Base-by-base conservation (phyloP, 2,329 filamentous ascomycete genomes). In the Pseudogymnoascus sp. region DNA sequence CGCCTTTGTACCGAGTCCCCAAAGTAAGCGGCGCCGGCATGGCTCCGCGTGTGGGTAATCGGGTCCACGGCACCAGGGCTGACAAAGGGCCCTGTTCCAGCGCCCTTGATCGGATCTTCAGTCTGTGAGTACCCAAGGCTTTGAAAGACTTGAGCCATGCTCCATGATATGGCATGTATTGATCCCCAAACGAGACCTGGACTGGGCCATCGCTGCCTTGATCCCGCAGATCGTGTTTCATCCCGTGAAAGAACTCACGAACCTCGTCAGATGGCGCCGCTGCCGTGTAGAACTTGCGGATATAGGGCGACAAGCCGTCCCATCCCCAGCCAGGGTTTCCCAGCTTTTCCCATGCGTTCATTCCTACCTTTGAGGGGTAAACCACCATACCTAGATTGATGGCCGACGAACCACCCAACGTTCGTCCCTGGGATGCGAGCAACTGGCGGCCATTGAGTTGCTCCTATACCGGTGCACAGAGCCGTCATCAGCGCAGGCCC, bases 301-400 rank as follows among this genome's bases (percentile, higher is more conserved):
- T 72, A 61, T 79, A 78, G 0, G 75, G 76, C 1, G 72, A 66
- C 14, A 80, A 65, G 12, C 65, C 66, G 5, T 75, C 67, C 66
- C 71, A 76, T 16, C 69, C 69, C 77, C 76, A 80, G 19, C 75
- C 76, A 0, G 69, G 63, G 42, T 77, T 78, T 0, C 76, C 77
- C 6, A 79, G 64, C 1, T 67, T 67, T 16, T 69, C 70, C 77
- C 77, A 80, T 0, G 71, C 67, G 36, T 78, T 68, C 35, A 77
- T 72, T 16, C 73, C 72, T 1, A 67, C 62, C 19, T 69, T 66
- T 11, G 67, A 65, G 2, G 63, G 62, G 7, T 63, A 59, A 5
- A 64, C 60, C 16, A 66, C 58, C 67, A 73, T 72, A 14, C 71
- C 61, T 25, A 70, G 69, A 58, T 77, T 77, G 63, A 77, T 74